A percentile compares a stretch with the other conserved stretches of the same genome.
Conservation (phyloP, 805 yeast species). For the Ogataea ramenticola region DNA sequence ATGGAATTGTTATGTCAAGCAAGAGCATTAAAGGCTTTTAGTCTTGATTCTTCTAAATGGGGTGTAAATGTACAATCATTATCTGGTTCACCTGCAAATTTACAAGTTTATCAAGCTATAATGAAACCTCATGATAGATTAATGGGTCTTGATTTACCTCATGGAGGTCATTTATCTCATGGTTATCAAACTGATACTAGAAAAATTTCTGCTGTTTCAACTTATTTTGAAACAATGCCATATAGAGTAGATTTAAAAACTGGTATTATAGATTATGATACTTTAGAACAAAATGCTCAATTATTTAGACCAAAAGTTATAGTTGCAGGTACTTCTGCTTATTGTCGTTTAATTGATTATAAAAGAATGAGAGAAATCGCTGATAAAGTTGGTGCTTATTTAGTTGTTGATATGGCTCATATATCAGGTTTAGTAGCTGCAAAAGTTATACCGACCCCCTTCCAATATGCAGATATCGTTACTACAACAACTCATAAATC, state of each 20-base stretch:
- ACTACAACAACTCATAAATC: constrained; percentile 99
- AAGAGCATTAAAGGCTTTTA: constrained; percentile 89
- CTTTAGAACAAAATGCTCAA: constrained; percentile 82
- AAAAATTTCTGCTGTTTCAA: constrained; percentile 92
- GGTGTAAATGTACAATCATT: constrained; percentile 97
- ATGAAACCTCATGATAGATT: constrained; percentile 93
- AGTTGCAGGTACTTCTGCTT: constrained; percentile 98
- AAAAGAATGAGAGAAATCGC: constrained; percentile 95
- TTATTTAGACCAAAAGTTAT: constrained; percentile 93
- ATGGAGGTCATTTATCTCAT: constrained; percentile 97
- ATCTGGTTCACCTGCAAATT: constrained; percentile 96
- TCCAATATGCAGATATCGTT: constrained; percentile 94
- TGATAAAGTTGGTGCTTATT: constrained; percentile 94
- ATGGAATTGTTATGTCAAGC: constrained; percentile 89
- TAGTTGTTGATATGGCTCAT: constrained; percentile 97
- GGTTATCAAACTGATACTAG: constrained; percentile 94
- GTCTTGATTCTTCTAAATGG: constrained; percentile 77
- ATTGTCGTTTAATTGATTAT: constrained; percentile 94
- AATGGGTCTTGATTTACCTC: constrained; percentile 98
- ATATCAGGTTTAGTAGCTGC: constrained; percentile 95
- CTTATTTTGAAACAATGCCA: constrained; percentile 98
- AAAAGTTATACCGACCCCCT: constrained; percentile 92
- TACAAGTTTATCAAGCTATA: constrained; percentile 92
- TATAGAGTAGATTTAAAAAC: constrained; percentile 89
- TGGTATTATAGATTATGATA: constrained; percentile 94